Evolutionary conservation across 768 basidiomycete genomes (phyloP), one percentile per base, ranked within the genome.

Genomic region (Phlebiopsis gigantea): DNA sequence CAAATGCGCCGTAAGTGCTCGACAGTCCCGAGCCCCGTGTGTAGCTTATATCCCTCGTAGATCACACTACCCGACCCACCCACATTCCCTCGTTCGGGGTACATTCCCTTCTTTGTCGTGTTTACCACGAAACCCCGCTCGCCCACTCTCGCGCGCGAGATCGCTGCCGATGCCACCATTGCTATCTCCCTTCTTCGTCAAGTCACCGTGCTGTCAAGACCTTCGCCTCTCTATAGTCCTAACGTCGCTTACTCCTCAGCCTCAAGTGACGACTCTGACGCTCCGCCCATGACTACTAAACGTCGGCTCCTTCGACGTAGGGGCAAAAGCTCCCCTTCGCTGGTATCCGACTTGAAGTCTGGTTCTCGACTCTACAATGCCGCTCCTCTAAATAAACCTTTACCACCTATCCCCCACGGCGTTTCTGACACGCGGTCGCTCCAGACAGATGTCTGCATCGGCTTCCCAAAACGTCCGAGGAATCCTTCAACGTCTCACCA

Each of bases 51-150:
- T 22, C 28, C 22, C 15, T 30, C 29, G 14, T 44, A 87, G 87
- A 75, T 87, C 21, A 86, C 87, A 52, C 69, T 89, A 28, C 87
- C 87, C 21, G 78, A 77, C 24, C 76, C 80, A 15, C 73, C 80
- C 12, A 78, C 78, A 4, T 88, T 87, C 70, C 75, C 81, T 62
- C 85, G 87, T 26, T 67, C 77, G 24, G 77, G 76, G 17, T 78
- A 77, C n/a, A 79, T 90, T 58, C 81, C 87, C 12, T 88, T 83
- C 63, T 89, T 83, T 63, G 84, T 87, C 51, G 83, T 88, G 26
- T 88, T 88, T 69, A 80, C 81, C 9, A 88, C 88, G 28, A 79
- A 70, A 7, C 80, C 83, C 17, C 75, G 81, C 41, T 84, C 82
- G 17, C 68, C 74, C 1, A 61, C 69, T 10, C 70, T 88, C 29